Evolutionary conservation across 2,329 filamentous ascomycete genomes (phyloP).

Genomic region (Xylariaceae sp.): DNA sequence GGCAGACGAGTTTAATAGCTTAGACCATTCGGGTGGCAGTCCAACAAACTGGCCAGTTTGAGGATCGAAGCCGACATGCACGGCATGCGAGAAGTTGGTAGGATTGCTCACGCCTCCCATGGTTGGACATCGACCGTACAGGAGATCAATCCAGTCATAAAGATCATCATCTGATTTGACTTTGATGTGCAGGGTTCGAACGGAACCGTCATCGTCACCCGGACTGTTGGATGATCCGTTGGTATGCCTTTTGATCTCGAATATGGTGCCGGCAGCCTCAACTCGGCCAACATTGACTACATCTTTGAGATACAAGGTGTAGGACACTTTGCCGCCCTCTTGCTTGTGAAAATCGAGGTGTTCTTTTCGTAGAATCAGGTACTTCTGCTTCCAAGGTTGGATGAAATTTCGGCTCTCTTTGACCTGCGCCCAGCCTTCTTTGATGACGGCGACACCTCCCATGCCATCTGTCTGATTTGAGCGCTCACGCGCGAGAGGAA

Average conservation of each 20-base stretch:
- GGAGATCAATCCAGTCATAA: conserved; percentile 98
- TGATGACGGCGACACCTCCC: conserved; percentile 69
- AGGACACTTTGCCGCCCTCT: conserved; percentile 81
- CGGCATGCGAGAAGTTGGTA: conserved; percentile 94
- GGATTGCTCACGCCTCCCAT: conserved; percentile 99
- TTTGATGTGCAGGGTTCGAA: conserved; percentile 82
- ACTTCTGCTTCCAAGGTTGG: conserved; percentile 84
- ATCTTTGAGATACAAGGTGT: conserved; percentile 79
- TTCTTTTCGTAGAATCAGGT: conserved; percentile 86
- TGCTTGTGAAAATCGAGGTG: conserved; percentile 93
- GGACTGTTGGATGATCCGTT: conserved; percentile 67
- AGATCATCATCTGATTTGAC: conserved; percentile 95
- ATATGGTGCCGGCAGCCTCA: conserved; percentile 85
- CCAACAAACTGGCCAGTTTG: conserved; percentile 94
- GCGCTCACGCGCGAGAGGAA: conserved; percentile 62
- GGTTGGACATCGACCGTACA: conserved; percentile 92
- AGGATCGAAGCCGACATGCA: conserved; percentile 96
- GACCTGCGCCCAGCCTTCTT: conserved; percentile 77
- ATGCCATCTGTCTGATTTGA: conserved; percentile 58
- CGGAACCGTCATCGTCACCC: conserved; percentile 73
- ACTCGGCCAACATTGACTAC: conserved; percentile 88
- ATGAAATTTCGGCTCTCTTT: conserved; percentile 90
- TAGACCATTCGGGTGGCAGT: conserved; percentile 93
- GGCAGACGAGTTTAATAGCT: conserved; percentile 89
- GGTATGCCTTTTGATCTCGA: conserved; percentile 81